These are phyloP conservation scores for Boletus patriciae DNA, from an alignment of 768 basidiomycete genomes.

Conservation along the genomic window DNA sequence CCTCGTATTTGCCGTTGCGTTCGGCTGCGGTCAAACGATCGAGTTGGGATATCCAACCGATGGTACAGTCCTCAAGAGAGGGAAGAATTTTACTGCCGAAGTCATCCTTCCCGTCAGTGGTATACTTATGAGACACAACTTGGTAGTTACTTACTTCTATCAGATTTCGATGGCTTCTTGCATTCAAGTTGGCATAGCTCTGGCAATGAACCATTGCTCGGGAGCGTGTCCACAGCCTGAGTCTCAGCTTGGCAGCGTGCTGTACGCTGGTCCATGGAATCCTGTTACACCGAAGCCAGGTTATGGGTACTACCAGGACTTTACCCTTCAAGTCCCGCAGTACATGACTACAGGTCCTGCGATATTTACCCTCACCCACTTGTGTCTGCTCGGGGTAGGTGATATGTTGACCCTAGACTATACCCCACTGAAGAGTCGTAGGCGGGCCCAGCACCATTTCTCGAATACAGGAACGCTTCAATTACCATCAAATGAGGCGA, in stretches of 20 bases:
- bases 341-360: neutral
- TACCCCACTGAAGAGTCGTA: neutral
- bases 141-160: neutral
- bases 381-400: constrained; percentile 1
- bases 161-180: constrained; percentile 2
- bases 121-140: too few species aligned
- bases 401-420: neutral
- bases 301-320: neutral
- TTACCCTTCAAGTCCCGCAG: neutral
- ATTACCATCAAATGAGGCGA: neutral
- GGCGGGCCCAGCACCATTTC: neutral
- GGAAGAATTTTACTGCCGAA: neutral
- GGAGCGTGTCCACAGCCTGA: neutral
- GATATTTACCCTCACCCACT: neutral
- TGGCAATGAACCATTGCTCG: neutral
- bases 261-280: neutral
- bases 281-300: neutral
- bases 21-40: too few species aligned
- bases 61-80: neutral
- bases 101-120: constrained; percentile 1
- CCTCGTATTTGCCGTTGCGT: too few species aligned
- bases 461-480: neutral
- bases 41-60: too few species aligned
- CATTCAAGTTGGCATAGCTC: constrained; percentile 17
- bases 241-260: constrained; percentile 8